Percentiles rank a stretch among this genome's conserved stretches.
phyloP scores from a whole-genome alignment of 495 filamentous ascomycete species.

The Penicillium cataractarum region DNA sequence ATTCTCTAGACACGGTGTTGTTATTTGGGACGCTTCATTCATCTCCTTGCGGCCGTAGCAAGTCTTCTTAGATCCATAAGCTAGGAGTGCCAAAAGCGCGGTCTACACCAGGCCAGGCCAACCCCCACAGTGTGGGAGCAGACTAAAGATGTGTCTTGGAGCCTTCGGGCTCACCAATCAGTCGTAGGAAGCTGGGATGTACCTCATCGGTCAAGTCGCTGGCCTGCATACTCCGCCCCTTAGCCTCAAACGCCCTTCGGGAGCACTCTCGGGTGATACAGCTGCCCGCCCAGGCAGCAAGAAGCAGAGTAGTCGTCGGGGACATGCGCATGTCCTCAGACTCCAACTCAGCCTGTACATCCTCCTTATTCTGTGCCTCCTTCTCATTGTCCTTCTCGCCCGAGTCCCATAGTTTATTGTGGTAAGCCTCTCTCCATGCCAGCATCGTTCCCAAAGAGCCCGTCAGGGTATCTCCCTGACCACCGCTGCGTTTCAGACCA shows the following conservation, averaged over 20 bases:
- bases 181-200: slow-evolving; percentile 73
- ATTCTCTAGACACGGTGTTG: not conserved
- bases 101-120: not conserved
- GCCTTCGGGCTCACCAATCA: slow-evolving; percentile 64
- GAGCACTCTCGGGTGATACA: slow-evolving; percentile 91
- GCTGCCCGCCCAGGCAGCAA: slow-evolving; percentile 86
- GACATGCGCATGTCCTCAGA: slow-evolving; percentile 51
- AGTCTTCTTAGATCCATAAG: not conserved
- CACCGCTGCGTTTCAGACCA: slow-evolving; percentile 86
- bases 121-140: not conserved
- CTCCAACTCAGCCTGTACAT: slow-evolving; percentile 49
- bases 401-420: slow-evolving; percentile 78
- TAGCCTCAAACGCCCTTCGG: slow-evolving; percentile 81
- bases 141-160: slow-evolving; percentile 46
- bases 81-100: not conserved
- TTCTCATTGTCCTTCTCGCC: slow-evolving; percentile 48
- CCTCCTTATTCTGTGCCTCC: slow-evolving; percentile 42
- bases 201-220: slow-evolving; percentile 94
- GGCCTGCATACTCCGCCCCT: slow-evolving; percentile 88
- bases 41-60: not conserved
- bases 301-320: slow-evolving; percentile 65
- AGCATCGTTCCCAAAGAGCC: slow-evolving; percentile 86
- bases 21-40: not conserved
- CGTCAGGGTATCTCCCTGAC: slow-evolving; percentile 95
- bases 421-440: slow-evolving; percentile 84